Evolutionary conservation across 2,329 filamentous ascomycete species (phyloP).

Genomic region (Massarina eburnea): DNA sequence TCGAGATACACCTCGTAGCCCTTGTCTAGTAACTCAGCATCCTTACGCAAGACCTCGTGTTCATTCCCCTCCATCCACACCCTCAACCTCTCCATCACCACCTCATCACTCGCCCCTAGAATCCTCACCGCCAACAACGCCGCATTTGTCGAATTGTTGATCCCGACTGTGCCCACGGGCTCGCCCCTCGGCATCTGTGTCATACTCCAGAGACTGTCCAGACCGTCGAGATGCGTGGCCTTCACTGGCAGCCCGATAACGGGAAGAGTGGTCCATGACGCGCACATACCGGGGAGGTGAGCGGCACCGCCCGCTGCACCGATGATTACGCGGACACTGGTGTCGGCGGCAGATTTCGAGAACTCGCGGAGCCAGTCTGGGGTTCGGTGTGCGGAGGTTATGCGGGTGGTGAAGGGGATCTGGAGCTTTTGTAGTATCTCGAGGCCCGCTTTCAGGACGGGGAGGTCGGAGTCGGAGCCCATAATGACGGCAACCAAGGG

Average conservation of each 20-base stretch:
- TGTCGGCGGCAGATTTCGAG: conserved; percentile 42
- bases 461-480: conserved; percentile 79
- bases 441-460: conserved; percentile 65
- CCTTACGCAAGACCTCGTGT: conserved; percentile 66
- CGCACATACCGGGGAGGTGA: conserved; percentile 56
- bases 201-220: conserved; percentile 54
- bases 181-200: conserved; percentile 55
- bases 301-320: conserved; percentile 53
- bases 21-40: conserved; percentile 56
- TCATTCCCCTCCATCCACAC: conserved; percentile 65
- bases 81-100: conserved; percentile 60
- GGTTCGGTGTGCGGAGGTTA: conserved; percentile 70
- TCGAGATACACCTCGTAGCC: conserved; percentile 60
- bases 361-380: conserved; percentile 51
- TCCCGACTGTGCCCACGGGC: conserved; percentile 46
- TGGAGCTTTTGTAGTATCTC: conserved; percentile 68
- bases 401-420: conserved; percentile 72
- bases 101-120: conserved; percentile 51
- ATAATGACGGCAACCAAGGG: conserved; percentile 77
- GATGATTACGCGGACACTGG: conserved; percentile 50
- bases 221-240: conserved; percentile 52
- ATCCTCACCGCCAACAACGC: conserved; percentile 51
- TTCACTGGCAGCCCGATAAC: conserved; percentile 56
- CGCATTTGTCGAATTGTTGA: conserved; percentile 51
- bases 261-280: conserved; percentile 52